phyloP scores from a whole-genome alignment of 2,329 filamentous ascomycete genomes.

The Proliferodiscus dingleyae region DNA sequence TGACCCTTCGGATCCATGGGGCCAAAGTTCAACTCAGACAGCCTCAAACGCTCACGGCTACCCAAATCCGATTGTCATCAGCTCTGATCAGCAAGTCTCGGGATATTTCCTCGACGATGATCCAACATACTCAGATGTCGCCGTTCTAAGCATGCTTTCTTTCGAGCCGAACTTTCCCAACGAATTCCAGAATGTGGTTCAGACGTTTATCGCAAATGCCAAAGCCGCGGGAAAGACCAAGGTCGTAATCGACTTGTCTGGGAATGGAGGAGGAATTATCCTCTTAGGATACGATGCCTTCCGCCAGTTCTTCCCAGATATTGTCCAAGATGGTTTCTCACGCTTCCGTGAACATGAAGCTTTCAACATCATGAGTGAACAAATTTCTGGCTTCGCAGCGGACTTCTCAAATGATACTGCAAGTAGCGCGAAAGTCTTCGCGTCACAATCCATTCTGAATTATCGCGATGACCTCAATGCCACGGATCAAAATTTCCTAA shows the following conservation, averaged over 20 bases:
- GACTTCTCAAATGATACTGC: constrained; percentile 14
- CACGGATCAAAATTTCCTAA: constrained; percentile 18
- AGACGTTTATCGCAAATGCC: constrained; percentile 41
- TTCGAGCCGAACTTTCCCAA: constrained; percentile 18
- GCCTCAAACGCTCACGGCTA: constrained; percentile 15
- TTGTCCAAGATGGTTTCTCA: constrained; percentile 23
- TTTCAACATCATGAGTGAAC: constrained; percentile 16
- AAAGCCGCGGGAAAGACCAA: constrained; percentile 47
- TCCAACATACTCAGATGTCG: constrained; percentile 20
- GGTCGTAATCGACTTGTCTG: constrained; percentile 56
- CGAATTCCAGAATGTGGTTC: constrained; percentile 23
- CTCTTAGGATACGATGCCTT: constrained; percentile 46
- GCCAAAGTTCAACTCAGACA: background rate
- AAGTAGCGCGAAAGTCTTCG: constrained; percentile 14
- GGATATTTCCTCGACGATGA: constrained; percentile 25
- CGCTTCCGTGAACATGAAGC: constrained; percentile 22
- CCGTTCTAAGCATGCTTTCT: constrained; percentile 22
- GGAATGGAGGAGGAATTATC: constrained; percentile 54
- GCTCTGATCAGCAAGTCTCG: constrained; percentile 19
- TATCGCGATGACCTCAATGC: constrained; percentile 22
- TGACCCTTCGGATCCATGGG: background rate
- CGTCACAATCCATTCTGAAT: constrained; percentile 16
- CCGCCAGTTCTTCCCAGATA: constrained; percentile 32
- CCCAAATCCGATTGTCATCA: constrained; percentile 22
- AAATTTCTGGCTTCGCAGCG: constrained; percentile 14